Base-by-base conservation (phyloP, 73 alveolate genomes). In the Tetrahymena elliotti region DNA sequence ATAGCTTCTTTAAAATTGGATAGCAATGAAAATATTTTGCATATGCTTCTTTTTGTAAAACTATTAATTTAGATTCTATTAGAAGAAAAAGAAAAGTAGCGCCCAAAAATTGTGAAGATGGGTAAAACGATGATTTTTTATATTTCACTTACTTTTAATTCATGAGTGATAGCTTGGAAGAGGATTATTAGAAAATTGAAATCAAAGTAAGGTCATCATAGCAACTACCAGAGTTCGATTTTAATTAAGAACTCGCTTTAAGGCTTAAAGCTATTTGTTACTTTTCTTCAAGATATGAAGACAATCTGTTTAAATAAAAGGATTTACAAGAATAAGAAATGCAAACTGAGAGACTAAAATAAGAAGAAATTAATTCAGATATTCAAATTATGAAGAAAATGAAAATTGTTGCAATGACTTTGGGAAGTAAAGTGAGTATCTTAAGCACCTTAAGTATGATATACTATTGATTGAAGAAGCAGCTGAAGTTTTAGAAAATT, bases 401-500 rank as follows among this genome's bases (percentile, higher is more conserved):
- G 53, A 94, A 96, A 93, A 97, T 98, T 88, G 96, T 98, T 31
- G 99, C 99, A 33, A 97, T 97, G 98, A 98, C 99, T 82, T 97
- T 99, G 39, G 98, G 98, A 16, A 97, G 96, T 97, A 96, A 82
- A 93, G 96, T 38, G 97, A 97, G 15, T 94, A 96, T 37, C 84
- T 98, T 52, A 97, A 96, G 93, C 96, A 96, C 82, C 95, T 95
- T 93, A 97, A 97, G 37, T 97, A 96, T 93, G 98, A 97, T 38
- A 97, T 97, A 8, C 96, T 97, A 93, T 96, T 98, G 18, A 97
- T 98, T 3, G 99, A 98, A 94, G 99, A 98, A 94, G 99, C 99
- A 1, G 99, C 99, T 6, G 99, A 98, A 96, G 99, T 98, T 35
- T 95, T 97, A 54, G 99, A 98, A 95, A 97, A 99, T 38, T 99